A percentile compares a stretch with the other conserved stretches of the same genome.
phyloP scores from a whole-genome alignment of 1,139 yeast species.

The Hyphopichia wangnamkhiaoensis region DNA sequence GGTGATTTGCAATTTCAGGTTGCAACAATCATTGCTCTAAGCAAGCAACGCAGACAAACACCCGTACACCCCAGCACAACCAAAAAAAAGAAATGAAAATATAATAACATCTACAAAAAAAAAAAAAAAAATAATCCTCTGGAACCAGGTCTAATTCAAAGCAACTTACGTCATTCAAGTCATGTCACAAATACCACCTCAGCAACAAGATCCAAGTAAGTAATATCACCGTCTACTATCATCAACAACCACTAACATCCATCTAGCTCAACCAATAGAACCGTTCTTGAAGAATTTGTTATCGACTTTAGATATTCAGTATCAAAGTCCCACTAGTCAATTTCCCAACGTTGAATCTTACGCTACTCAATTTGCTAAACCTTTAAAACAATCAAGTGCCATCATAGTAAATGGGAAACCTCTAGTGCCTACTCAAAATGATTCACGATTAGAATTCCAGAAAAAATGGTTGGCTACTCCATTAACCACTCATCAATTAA shows the following conservation, averaged over 20 bases:
- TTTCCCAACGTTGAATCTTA: slow-evolving; percentile 47
- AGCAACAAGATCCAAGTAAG: slow-evolving; percentile 29
- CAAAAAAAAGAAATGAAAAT: background rate
- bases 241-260: slow-evolving; percentile 3
- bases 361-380: slow-evolving; percentile 52
- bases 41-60: too few relatives aligned
- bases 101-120: too few relatives aligned
- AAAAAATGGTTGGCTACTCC: slow-evolving; percentile 68
- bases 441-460: slow-evolving; percentile 60
- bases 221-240: slow-evolving; percentile 8
- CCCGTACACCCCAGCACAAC: background rate
- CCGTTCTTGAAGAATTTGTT: slow-evolving; percentile 44
- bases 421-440: slow-evolving; percentile 38
- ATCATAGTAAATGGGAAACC: slow-evolving; percentile 70
- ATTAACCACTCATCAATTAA: slow-evolving; percentile 59
- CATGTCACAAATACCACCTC: slow-evolving; percentile 8
- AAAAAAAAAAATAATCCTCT: background rate
- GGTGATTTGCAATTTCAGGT: too few relatives aligned
- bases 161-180: slow-evolving; percentile 1
- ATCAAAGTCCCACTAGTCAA: slow-evolving; percentile 23
- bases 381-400: slow-evolving; percentile 45
- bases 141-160: background rate
- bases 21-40: too few relatives aligned
- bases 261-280: slow-evolving; percentile 45
- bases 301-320: slow-evolving; percentile 39